Base-by-base conservation (phyloP, 2,329 filamentous ascomycete species). In the Diaporthe amygdali region DNA sequence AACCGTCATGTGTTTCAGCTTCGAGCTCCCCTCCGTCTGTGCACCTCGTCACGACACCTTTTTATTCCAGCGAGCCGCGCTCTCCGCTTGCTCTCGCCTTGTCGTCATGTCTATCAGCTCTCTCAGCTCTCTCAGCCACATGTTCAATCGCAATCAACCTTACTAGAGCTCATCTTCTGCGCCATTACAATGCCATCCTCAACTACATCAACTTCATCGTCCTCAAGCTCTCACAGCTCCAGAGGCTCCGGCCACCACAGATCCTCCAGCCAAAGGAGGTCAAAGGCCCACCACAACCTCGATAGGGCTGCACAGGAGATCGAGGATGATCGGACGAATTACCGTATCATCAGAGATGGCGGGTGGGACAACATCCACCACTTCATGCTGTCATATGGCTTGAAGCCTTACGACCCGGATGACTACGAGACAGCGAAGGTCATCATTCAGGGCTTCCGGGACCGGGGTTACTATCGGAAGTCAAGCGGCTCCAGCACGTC, bases 361-460 rank as follows among this genome's bases (percentile, higher is more conserved):
- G 71, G 71, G 10, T 73, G 71, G 71, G 71, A 73, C 69, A 73
- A 66, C 56, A 46, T 73, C 32, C 71, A 73, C 56, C 71, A 73
- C 55, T 73, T 73, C 56, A 73, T 73, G 71, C 68, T 73, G 20
- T 73, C 71, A 7, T 73, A 73, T 9, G 71, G 71, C 32, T 56
- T 73, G 27, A 73, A 73, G 69, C 71, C 71, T 5, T 73, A 73
- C 56, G 69, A 73, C 37, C 66, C 69, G 1, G 71, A 71, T 20
- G 71, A 73, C 69, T 73, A 73, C 63, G 71, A 73, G 44, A 71
- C 64, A 37, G 71, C 71, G 46, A 73, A 73, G 46, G 66, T 70
- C 64, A 73, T 73, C 56, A 73, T 73, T 39, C 71, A 73, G 37
- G 71, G 71, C 64, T 73, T 73, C 51, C 69, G 71, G 14, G 71